These are phyloP conservation scores for Candida qinlingensis DNA, from an alignment of 805 yeast species.

Conservation along the genomic window DNA sequence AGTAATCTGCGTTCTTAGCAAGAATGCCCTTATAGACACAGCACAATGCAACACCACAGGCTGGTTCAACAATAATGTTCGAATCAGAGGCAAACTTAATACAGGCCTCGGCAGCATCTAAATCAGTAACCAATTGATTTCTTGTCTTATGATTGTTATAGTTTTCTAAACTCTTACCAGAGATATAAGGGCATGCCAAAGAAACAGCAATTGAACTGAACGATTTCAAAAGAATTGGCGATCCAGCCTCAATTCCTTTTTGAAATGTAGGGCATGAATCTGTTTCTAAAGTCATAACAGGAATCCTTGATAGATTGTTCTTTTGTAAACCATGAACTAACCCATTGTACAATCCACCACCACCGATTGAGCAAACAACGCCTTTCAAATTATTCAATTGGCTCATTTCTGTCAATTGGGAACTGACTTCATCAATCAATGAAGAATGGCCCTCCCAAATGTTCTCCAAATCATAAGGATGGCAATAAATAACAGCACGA, in stretches of 20 bases:
- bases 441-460: conserved; percentile 54
- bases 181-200: conserved; percentile 56
- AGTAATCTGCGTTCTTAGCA: conserved; percentile 25
- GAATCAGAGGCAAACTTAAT: conserved; percentile 45
- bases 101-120: conserved; percentile 51
- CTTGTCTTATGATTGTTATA: conserved; percentile 36
- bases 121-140: conserved; percentile 44
- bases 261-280: conserved; percentile 56
- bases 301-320: conserved; percentile 31
- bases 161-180: conserved; percentile 42
- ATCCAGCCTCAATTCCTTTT: conserved; percentile 41
- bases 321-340: conserved; percentile 39
- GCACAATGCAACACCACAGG: conserved; percentile 66
- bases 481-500: conserved; percentile 42
- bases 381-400: conserved; percentile 32
- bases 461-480: conserved; percentile 46
- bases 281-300: conserved; percentile 52
- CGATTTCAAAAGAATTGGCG: conserved; percentile 36
- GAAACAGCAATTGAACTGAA: conserved; percentile 58
- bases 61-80: conserved; percentile 57
- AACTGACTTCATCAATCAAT: conserved; percentile 39
- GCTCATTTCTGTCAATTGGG: conserved; percentile 21
- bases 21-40: conserved; percentile 38
- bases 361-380: conserved; percentile 51
- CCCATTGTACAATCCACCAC: conserved; percentile 55